Evolutionary conservation across 2,329 filamentous ascomycete genomes (phyloP).

Genomic region (Gaeumannomyces sp.): DNA sequence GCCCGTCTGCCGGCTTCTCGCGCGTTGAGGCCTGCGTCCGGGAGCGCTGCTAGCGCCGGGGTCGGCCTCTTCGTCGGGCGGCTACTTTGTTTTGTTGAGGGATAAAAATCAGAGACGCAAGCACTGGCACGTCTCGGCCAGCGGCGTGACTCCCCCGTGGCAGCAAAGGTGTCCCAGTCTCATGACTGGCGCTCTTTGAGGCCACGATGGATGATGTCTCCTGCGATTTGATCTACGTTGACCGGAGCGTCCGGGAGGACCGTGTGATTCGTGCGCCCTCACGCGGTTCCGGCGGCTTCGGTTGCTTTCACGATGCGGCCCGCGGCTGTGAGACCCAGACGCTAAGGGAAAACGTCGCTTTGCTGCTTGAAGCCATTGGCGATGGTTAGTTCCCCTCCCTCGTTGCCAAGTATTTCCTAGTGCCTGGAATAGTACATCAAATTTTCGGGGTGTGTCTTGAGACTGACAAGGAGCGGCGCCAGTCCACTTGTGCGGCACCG

Average conservation of each 20-base stretch:
- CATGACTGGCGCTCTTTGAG: slow-evolving; percentile 52
- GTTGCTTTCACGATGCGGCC: slow-evolving; percentile 3
- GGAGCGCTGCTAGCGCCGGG: too few species aligned
- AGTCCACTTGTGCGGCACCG: slow-evolving; percentile 51
- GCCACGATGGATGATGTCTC: slow-evolving; percentile 51
- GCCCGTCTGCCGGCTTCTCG: too few species aligned
- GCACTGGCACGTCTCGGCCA: background rate
- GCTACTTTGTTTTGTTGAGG: background rate
- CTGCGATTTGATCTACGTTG: slow-evolving; percentile 56
- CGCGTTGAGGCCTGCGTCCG: too few species aligned
- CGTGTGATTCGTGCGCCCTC: slow-evolving; percentile 31
- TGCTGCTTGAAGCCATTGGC: slow-evolving; percentile 48
- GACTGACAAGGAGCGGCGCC: slow-evolving; percentile 6
- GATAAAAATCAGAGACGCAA: background rate
- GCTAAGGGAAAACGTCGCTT: slow-evolving; percentile 39
- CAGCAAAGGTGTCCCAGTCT: slow-evolving; percentile 53
- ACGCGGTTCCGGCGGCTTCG: slow-evolving; percentile 18
- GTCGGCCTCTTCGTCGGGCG: background rate
- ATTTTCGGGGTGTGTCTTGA: background rate
- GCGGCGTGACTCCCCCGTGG: slow-evolving; percentile 14
- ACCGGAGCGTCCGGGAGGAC: slow-evolving; percentile 44
- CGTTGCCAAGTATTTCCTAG: slow-evolving; percentile 7
- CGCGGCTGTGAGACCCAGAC: slow-evolving; percentile 31
- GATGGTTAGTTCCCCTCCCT: slow-evolving; percentile 36
- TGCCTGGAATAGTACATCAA: background rate